phyloP scores from a whole-genome alignment of 2,329 filamentous ascomycete species.

The Nemania serpens region DNA sequence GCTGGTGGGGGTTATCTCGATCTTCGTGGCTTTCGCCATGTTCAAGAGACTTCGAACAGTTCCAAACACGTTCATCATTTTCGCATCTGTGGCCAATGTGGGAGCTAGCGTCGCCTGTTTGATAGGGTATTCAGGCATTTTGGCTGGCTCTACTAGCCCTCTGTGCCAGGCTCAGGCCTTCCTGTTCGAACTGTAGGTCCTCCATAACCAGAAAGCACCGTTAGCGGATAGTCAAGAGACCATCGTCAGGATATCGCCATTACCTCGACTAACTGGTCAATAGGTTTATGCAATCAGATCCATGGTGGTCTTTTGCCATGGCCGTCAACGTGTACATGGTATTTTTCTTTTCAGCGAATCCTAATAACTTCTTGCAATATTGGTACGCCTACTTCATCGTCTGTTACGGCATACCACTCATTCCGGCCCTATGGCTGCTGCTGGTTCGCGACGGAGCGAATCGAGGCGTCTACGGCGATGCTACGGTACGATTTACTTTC shows the following conservation, averaged over 20 bases:
- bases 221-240: background rate
- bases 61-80: slow-evolving; percentile 65
- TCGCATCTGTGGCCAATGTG: slow-evolving; percentile 63
- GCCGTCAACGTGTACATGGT: slow-evolving; percentile 78
- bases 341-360: slow-evolving; percentile 63
- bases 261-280: slow-evolving; percentile 13
- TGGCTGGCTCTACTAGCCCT: slow-evolving; percentile 54
- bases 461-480: slow-evolving; percentile 58
- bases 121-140: slow-evolving; percentile 70
- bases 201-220: background rate
- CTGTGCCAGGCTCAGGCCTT: slow-evolving; percentile 68
- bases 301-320: slow-evolving; percentile 81
- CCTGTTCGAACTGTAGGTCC: slow-evolving; percentile 68
- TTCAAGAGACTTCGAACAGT: slow-evolving; percentile 61
- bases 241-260: background rate
- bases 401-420: slow-evolving; percentile 73
- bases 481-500: slow-evolving; percentile 51
- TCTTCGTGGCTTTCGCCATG: slow-evolving; percentile 57
- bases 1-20: slow-evolving; percentile 54
- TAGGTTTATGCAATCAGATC: slow-evolving; percentile 79
- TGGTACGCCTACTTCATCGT: slow-evolving; percentile 70
- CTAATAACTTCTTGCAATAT: slow-evolving; percentile 72
- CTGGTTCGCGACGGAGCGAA: slow-evolving; percentile 52
- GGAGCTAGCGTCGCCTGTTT: slow-evolving; percentile 68
- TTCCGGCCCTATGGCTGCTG: slow-evolving; percentile 69